Evolutionary conservation across 306 rosid genomes (phyloP), one percentile per base, ranked within the genome.

Genomic region (Acacia confusa): DNA sequence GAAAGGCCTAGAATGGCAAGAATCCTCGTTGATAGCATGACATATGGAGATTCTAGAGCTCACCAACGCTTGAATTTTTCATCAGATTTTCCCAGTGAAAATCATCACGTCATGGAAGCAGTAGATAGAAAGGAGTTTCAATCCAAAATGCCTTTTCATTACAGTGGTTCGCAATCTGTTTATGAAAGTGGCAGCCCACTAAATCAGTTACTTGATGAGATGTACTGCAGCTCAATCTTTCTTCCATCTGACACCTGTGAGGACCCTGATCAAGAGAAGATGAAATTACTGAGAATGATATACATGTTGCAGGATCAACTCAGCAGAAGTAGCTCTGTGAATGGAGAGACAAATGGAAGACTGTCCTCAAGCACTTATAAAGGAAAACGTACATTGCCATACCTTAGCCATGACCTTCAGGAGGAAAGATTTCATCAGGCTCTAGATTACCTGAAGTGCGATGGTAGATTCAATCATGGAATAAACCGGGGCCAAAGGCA

Each of bases 281-380:
- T 85, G 88, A 88, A 82, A 77, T 79, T 96, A 77, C 63, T 96
- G 87, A 87, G 86, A 84, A 90, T 96, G 89, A 85, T 92, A 72
- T 75, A 86, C 80, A 94, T 90, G 81, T 65, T 95, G 94, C 96
- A 93, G 88, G 83, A 92, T 78, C 91, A 91, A 81, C 89, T 92
- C 76, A 82, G 86, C 84, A 83, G 77, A 77, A 84, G 87, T 71
- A 72, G 76, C 82, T 78, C 65, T 69, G 60, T 78, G 30, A 84
- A 82, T 41, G 88, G 63, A 36, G 89, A 82, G 25, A 80, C 77
- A 25, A 76, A 78, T 65, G 90, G 84, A 81, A 85, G 89, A 77
- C 47, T 67, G 24, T 70, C 89, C 13, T 25, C 34, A 2, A 82
- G 57, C 70, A 20, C 63, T 57, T 50, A 66, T 74, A 80, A 82